Evolutionary conservation across 2,329 filamentous ascomycete genomes (phyloP).

Genomic region (Seiridium cupressi): DNA sequence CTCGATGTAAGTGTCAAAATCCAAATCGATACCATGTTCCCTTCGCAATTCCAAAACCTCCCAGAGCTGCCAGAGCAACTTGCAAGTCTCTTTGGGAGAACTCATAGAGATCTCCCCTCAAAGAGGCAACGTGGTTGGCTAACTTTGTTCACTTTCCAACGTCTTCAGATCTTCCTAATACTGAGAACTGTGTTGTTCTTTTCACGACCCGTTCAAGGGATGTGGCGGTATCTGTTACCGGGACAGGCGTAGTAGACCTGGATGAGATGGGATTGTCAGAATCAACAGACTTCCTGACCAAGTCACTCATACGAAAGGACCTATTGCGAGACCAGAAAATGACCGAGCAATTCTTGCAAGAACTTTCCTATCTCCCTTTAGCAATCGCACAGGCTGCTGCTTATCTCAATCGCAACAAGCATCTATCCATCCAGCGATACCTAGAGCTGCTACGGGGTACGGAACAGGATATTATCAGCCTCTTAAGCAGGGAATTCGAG

Average conservation of each 20-base stretch:
- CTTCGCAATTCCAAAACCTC: no score
- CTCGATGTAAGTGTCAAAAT: background rate
- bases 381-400: constrained; percentile 37
- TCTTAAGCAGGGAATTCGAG: constrained; percentile 32
- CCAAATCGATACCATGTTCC: no score
- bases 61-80: no score
- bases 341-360: constrained; percentile 21
- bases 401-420: constrained; percentile 31
- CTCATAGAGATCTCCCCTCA: no score
- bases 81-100: no score
- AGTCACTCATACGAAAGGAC: constrained; percentile 18
- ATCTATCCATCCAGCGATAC: constrained; percentile 26
- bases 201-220: constrained; percentile 35
- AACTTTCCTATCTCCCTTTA: constrained; percentile 36
- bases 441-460: constrained; percentile 28
- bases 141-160: no score
- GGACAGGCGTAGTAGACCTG: constrained; percentile 23
- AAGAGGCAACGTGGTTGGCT: no score
- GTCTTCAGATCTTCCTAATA: background rate
- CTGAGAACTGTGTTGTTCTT: constrained; percentile 26
- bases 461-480: constrained; percentile 25
- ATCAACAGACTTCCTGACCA: constrained; percentile 23
- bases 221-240: constrained; percentile 22
- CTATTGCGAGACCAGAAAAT: constrained; percentile 10
- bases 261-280: constrained; percentile 24